Evolutionary conservation across 345 rosid genomes (phyloP).

Genomic region (Rhodomyrtus tomentosa): DNA sequence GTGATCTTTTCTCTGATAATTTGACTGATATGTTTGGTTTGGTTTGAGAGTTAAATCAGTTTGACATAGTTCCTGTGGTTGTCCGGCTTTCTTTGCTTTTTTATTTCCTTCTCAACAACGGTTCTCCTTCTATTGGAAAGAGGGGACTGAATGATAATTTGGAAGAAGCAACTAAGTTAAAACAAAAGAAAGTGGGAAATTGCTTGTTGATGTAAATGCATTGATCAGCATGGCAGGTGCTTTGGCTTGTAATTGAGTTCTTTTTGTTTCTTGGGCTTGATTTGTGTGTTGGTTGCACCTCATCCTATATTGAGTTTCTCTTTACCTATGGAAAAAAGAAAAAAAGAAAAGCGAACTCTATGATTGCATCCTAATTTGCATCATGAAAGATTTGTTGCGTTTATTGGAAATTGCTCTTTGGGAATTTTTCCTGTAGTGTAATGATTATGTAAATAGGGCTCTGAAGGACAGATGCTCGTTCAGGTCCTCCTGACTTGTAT

Average conservation of each 20-base stretch:
- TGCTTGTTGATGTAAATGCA: neutral
- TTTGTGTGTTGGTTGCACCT: neutral
- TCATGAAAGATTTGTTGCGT: neutral
- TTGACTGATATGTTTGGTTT: neutral
- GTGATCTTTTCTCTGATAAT: neutral
- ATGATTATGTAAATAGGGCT: neutral
- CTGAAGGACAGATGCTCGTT: neutral
- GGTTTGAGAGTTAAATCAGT: neutral
- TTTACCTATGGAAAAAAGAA: neutral
- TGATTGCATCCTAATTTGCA: neutral
- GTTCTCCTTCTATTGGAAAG: neutral
- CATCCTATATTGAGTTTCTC: neutral
- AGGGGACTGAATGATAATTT: neutral
- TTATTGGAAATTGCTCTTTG: neutral
- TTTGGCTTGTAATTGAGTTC: neutral
- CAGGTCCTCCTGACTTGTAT: neutral
- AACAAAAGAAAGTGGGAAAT: neutral
- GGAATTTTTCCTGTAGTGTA: neutral
- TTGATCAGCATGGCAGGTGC: neutral
- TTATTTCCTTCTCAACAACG: neutral
- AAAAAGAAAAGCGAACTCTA: neutral
- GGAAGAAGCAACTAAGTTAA: neutral
- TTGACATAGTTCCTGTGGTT: neutral
- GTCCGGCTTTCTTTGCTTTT: neutral
- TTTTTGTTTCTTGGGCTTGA: neutral